phyloP scores from a whole-genome alignment of 2,329 filamentous ascomycete genomes.

The Xylariaceae sp. region DNA sequence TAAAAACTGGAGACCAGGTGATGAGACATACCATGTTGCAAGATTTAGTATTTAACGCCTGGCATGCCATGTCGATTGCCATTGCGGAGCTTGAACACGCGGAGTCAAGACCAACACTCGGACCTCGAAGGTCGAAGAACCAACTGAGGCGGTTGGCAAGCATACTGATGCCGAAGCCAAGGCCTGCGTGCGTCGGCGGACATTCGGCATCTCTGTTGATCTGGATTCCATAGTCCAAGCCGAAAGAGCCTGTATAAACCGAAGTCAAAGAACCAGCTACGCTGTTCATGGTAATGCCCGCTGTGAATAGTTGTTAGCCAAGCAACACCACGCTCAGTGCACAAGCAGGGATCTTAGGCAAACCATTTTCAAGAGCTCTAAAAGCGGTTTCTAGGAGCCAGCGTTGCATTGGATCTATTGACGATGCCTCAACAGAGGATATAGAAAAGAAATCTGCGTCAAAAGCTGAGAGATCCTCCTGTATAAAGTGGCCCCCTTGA shows the following conservation, averaged over 20 bases:
- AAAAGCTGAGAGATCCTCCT: slow-evolving; percentile 11
- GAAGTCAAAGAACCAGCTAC: slow-evolving; percentile 27
- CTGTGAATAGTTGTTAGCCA: slow-evolving; percentile 1
- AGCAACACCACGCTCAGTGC: background rate
- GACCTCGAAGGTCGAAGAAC: slow-evolving; percentile 41
- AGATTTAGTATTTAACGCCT: background rate
- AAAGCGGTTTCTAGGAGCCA: slow-evolving; percentile 32
- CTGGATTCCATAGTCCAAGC: slow-evolving; percentile 12
- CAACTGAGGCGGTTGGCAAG: slow-evolving; percentile 43
- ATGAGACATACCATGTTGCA: slow-evolving; percentile 17
- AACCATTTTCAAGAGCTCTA: slow-evolving; percentile 31
- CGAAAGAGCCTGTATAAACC: slow-evolving; percentile 23
- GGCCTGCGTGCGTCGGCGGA: slow-evolving; percentile 25
- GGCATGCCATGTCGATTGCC: slow-evolving; percentile 20
- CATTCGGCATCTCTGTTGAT: slow-evolving; percentile 6
- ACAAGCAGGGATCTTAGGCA: background rate
- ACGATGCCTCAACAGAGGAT: slow-evolving; percentile 27
- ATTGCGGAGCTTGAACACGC: slow-evolving; percentile 23
- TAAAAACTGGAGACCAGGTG: background rate
- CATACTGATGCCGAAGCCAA: slow-evolving; percentile 33
- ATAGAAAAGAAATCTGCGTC: slow-evolving; percentile 27
- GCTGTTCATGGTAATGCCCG: slow-evolving; percentile 29
- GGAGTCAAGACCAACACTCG: slow-evolving; percentile 7
- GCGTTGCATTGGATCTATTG: slow-evolving; percentile 29
- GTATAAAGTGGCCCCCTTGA: slow-evolving; percentile 16